Evolutionary conservation across 2,329 filamentous ascomycete genomes (phyloP).

Genomic region (Curvularia lunata): DNA sequence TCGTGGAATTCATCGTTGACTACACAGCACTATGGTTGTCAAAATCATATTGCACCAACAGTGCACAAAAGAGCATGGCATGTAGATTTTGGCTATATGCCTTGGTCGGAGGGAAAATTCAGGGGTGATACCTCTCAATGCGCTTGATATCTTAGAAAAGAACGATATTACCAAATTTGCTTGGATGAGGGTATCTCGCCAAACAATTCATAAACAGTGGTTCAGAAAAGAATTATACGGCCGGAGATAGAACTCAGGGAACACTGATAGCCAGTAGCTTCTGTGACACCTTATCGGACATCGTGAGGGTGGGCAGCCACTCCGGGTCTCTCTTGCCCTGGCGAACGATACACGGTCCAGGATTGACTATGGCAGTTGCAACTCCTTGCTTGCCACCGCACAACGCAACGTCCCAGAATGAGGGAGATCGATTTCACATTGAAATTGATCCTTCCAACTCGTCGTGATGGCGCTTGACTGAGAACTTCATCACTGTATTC

Average conservation of each 20-base stretch:
- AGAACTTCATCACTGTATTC: slow-evolving; percentile 13
- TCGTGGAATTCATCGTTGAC: not conserved
- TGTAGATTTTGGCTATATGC: not conserved
- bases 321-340: not conserved
- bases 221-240: not conserved
- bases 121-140: not conserved
- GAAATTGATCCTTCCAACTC: not conserved
- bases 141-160: not conserved
- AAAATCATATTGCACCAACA: not conserved
- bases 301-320: not conserved
- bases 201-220: too few relatives aligned
- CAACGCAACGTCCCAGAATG: not conserved
- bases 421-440: not conserved
- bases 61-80: not conserved
- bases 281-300: not conserved
- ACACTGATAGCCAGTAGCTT: not conserved
- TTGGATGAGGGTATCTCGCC: not conserved
- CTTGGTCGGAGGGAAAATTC: not conserved
- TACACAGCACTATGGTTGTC: not conserved
- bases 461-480: not conserved
- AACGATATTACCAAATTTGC: not conserved
- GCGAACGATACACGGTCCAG: not conserved
- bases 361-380: not conserved
- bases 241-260: not conserved
- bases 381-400: not conserved